A percentile compares a stretch with the other conserved stretches of the same genome.
These are phyloP conservation scores for Emergomyces pasteurianus DNA, from an alignment of 2,329 filamentous ascomycete species.

Conservation along the genomic window DNA sequence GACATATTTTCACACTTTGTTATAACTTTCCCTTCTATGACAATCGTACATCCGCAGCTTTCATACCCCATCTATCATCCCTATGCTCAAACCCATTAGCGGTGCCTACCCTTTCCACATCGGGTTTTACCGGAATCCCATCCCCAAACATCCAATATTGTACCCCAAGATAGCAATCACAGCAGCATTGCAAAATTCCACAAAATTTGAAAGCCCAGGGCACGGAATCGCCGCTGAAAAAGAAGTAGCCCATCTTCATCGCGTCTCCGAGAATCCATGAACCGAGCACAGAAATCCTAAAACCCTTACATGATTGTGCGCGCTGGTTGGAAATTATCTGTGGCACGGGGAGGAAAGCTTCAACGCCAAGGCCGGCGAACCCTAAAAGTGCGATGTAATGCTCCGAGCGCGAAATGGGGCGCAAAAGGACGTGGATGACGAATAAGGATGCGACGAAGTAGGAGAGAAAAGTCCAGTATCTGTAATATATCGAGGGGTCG, in stretches of 20 bases:
- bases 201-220: slow-evolving; percentile 39
- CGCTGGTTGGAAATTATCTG: slow-evolving; percentile 38
- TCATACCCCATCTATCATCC: slow-evolving; percentile 11
- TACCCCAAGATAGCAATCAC: slow-evolving; percentile 36
- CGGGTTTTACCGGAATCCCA: neutral
- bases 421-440: slow-evolving; percentile 42
- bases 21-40: neutral
- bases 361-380: slow-evolving; percentile 35
- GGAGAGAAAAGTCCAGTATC: slow-evolving; percentile 47
- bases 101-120: neutral
- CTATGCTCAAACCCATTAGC: neutral
- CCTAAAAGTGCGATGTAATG: slow-evolving; percentile 35
- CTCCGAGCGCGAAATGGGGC: slow-evolving; percentile 31
- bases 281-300: slow-evolving; percentile 35
- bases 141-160: slow-evolving; percentile 36
- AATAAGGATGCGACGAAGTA: slow-evolving; percentile 41
- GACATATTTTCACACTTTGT: neutral
- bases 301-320: slow-evolving; percentile 37
- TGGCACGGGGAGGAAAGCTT: slow-evolving; percentile 37
- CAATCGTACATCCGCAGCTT: slow-evolving; percentile 8
- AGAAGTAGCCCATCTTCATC: slow-evolving; percentile 42
- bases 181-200: slow-evolving; percentile 38
- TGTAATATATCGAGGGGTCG: slow-evolving; percentile 7
- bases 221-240: slow-evolving; percentile 31
- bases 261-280: slow-evolving; percentile 39